Conservation (phyloP, 176 grass and related monocot species). For the Oryza punctata region DNA sequence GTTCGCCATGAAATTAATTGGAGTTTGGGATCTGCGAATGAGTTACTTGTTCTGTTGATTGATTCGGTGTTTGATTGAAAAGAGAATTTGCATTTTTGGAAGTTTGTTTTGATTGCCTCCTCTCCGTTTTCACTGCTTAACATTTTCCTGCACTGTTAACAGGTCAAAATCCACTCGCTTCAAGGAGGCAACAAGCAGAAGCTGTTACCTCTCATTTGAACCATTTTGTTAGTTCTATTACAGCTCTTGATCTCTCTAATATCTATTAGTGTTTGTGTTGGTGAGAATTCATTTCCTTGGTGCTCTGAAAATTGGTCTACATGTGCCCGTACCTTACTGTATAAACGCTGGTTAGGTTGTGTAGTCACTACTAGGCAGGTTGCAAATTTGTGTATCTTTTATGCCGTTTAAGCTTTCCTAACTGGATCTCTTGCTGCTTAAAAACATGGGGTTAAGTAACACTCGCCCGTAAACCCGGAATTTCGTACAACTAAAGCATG, state of each 20-base stretch:
- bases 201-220: constrained; percentile 24
- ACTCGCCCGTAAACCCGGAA: background rate
- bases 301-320: background rate
- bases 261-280: background rate
- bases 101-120: background rate
- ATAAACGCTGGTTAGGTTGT: background rate
- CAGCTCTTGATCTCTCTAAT: background rate
- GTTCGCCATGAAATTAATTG: background rate
- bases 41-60: background rate
- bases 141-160: constrained; percentile 15
- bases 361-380: background rate
- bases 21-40: background rate
- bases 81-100: background rate
- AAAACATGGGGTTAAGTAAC: background rate
- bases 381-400: background rate
- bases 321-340: background rate
- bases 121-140: background rate
- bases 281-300: background rate
- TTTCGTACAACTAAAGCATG: background rate
- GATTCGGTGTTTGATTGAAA: background rate
- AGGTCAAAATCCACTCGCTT: constrained; percentile 45
- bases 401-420: background rate
- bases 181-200: constrained; percentile 36
- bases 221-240: constrained; percentile 39
- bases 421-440: background rate